phyloP scores from a whole-genome alignment of 768 basidiomycete genomes.

The Naematelia aurantialba region DNA sequence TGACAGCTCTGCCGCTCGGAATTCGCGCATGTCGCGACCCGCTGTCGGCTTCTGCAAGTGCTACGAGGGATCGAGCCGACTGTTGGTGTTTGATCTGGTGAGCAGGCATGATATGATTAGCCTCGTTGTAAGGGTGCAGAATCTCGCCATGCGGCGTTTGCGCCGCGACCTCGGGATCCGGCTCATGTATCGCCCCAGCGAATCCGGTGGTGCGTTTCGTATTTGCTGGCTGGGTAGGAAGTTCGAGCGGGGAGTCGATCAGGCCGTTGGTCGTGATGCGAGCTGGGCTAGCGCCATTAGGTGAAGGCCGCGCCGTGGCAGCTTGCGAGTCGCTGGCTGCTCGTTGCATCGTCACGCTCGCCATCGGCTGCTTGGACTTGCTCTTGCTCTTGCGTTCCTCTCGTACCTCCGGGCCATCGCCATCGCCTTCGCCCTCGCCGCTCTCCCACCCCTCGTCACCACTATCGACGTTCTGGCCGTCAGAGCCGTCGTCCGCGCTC shows the following conservation, averaged over 20 bases:
- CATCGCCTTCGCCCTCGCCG: conserved; percentile 19
- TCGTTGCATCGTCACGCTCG: conserved; percentile 22
- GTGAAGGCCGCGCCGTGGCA: neutral
- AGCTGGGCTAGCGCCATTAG: conserved; percentile 2
- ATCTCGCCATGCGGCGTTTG: neutral
- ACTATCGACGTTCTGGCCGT: conserved; percentile 15
- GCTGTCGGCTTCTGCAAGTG: conserved; percentile 7
- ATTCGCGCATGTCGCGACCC: neutral
- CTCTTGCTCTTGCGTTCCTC: conserved; percentile 11
- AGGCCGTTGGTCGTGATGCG: neutral
- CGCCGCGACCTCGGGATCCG: conserved; percentile 26
- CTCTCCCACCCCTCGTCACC: conserved; percentile 41
- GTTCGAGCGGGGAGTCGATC: conserved; percentile 3
- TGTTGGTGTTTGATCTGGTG: conserved; percentile 25
- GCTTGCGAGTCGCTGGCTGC: conserved; percentile 33
- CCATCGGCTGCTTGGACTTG: neutral
- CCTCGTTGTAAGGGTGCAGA: conserved; percentile 10
- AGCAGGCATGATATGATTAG: conserved; percentile 26
- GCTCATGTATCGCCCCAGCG: conserved; percentile 26
- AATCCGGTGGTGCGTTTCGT: conserved; percentile 32
- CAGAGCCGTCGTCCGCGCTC: conserved; percentile 14
- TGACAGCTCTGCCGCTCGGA: neutral
- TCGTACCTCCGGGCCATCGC: conserved; percentile 7
- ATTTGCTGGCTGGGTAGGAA: conserved; percentile 5
- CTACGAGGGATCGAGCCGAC: conserved; percentile 11